Evolutionary conservation across 495 filamentous ascomycete species (phyloP).

Genomic region (Hyaloscypha bicolor): DNA sequence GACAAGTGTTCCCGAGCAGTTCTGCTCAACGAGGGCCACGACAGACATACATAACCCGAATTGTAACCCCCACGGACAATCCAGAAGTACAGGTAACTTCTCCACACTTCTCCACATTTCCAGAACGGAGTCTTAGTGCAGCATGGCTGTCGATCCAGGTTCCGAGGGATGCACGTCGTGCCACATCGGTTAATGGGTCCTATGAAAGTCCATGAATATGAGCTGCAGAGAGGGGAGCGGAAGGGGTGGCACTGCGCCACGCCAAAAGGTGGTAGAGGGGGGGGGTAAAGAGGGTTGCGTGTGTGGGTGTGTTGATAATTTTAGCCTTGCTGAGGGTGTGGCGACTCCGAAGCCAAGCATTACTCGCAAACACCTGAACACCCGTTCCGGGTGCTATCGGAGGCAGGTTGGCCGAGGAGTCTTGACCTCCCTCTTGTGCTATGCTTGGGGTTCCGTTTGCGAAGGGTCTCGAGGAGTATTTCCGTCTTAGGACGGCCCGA

Average conservation of each 20-base stretch:
- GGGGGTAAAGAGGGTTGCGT: background rate
- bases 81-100: background rate
- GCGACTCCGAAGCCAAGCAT: background rate
- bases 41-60: background rate
- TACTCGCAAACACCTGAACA: background rate
- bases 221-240: constrained; percentile 10
- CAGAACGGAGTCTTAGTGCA: constrained; percentile 8
- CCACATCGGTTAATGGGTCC: constrained; percentile 16
- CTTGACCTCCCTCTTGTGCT: background rate
- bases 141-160: constrained; percentile 19
- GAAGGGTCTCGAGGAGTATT: background rate
- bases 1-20: background rate
- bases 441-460: background rate
- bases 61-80: constrained; percentile 9
- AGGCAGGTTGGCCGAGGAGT: background rate
- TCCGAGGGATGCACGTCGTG: constrained; percentile 15
- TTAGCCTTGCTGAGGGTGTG: background rate
- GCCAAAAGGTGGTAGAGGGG: background rate
- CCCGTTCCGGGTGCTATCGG: background rate
- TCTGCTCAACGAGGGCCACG: background rate
- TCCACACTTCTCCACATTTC: constrained; percentile 17
- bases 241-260: constrained; percentile 5
- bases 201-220: constrained; percentile 16
- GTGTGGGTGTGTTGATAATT: background rate
- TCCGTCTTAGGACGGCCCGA: background rate